Evolutionary conservation across 805 yeast genomes (phyloP), one percentile per base, ranked within the genome.

Genomic region (Phaffomyces thermotolerans): DNA sequence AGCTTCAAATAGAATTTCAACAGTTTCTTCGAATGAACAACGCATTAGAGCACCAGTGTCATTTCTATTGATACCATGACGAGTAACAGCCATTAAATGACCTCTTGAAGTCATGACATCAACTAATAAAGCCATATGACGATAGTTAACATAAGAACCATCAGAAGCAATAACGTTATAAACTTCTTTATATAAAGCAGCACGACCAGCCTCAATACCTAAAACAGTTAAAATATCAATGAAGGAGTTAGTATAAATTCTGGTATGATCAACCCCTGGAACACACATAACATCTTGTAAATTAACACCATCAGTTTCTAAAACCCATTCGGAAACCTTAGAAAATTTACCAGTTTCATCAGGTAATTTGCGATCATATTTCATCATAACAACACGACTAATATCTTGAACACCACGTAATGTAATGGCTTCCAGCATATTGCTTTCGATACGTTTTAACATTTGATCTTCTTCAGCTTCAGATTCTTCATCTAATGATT

Each of bases 41-140:
- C 99, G 81, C 99, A 93, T 93, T 61, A 93, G 75, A 2, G 99
- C 99, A 68, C 99, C 99, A 27, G 99, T 93, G 53, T 93, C 96
- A 33, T 95, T 85, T 69, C 99, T 83, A 68, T 93, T 93, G 68
- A 93, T 91, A 77, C 99, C 99, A 63, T 93, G 99, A 77, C 99
- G 95, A 36, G 98, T 91, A 58, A 93, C 90, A 34, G 99, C 98
- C 86, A 95, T 91, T 66, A 93, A 74, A 62, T 91, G 96, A 59
- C 99, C 99, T 61, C 96, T 83, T 34, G 95, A 86, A 2, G 99
- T 93, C 99, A 93, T 93, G 33, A 90, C 95, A 71, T 93, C 99
- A 46, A 93, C 98, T 57, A 93, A 75, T 57, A 93, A 72, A 5
- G 99, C 97, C 93, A 93, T 84, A 60, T 93, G 99, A 69, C 99